A percentile compares a stretch with the other conserved stretches of the same genome.
Conservation (phyloP, 345 rosid species). For the Streptanthus diversifolius region DNA sequence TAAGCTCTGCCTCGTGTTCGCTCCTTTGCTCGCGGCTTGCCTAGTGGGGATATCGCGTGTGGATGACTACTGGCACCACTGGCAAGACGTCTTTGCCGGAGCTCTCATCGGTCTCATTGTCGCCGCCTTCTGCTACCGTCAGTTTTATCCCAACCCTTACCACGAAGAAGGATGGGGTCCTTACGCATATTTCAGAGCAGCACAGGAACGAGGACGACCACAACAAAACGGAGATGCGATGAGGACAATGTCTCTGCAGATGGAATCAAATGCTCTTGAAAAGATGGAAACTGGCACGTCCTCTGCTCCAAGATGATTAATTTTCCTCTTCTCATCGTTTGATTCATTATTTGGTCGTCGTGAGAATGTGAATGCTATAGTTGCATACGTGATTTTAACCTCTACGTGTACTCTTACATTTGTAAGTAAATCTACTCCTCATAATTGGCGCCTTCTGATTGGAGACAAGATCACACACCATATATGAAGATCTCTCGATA, state of each 20-base stretch:
- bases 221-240: constrained; percentile 16
- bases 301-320: background rate
- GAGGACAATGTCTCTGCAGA: constrained; percentile 34
- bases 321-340: background rate
- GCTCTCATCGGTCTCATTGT: constrained; percentile 61
- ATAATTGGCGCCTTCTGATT: background rate
- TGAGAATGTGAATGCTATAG: background rate
- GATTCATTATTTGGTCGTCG: background rate
- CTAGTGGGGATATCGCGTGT: constrained; percentile 82
- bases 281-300: constrained; percentile 31
- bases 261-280: constrained; percentile 19
- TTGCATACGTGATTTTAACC: background rate
- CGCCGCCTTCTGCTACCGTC: constrained; percentile 56
- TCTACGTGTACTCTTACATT: background rate
- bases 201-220: constrained; percentile 41
- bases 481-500: background rate
- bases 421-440: constrained; percentile 6
- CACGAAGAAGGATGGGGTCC: constrained; percentile 70
- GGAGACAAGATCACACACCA: background rate
- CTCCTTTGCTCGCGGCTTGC: constrained; percentile 64
- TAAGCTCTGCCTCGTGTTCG: constrained; percentile 60
- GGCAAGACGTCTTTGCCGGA: constrained; percentile 86
- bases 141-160: constrained; percentile 61
- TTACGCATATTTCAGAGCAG: constrained; percentile 60
- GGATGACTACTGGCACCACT: constrained; percentile 86